Evolutionary conservation across 257 asterid genomes (phyloP).

Genomic region (Henckelia pumila): DNA sequence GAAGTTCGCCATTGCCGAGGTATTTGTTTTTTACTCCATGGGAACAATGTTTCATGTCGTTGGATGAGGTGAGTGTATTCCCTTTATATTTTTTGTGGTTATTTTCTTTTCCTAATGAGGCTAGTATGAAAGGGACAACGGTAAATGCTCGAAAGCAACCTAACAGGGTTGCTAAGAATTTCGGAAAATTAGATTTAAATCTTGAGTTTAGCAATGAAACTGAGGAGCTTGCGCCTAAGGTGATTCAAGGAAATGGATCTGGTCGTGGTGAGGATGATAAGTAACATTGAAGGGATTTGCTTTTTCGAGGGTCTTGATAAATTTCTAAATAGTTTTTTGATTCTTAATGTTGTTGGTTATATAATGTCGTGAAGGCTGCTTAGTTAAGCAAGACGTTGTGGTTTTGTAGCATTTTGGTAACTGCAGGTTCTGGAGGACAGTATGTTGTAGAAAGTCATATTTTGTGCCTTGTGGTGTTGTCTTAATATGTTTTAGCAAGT

Average conservation of each 20-base stretch:
- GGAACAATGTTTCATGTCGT: too few relatives aligned
- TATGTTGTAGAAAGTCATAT: conserved; percentile 3
- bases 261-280: conserved; percentile 59
- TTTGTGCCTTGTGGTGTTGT: conserved; percentile 25
- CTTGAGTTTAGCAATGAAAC: conserved; percentile 62
- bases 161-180: conserved; percentile 39
- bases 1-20: too few relatives aligned
- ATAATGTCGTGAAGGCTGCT: conserved; percentile 52
- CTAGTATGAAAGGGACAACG: conserved; percentile 35
- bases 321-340: conserved; percentile 59
- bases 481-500: conserved; percentile 32
- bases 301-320: conserved; percentile 88
- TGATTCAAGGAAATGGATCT: conserved; percentile 39
- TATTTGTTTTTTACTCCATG: too few relatives aligned
- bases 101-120: too few relatives aligned
- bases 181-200: conserved; percentile 60
- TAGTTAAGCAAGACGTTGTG: conserved; percentile 32
- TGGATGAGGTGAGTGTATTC: too few relatives aligned
- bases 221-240: conserved; percentile 48
- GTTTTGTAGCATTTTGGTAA: conserved; percentile 23
- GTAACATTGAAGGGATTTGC: conserved; percentile 58
- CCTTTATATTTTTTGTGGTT: too few relatives aligned
- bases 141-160: conserved; percentile 43
- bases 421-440: conserved; percentile 1
- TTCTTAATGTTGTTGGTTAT: conserved; percentile 53